These are phyloP conservation scores for Citrus hindsii DNA, from an alignment of 345 rosid genomes.

Conservation along the genomic window DNA sequence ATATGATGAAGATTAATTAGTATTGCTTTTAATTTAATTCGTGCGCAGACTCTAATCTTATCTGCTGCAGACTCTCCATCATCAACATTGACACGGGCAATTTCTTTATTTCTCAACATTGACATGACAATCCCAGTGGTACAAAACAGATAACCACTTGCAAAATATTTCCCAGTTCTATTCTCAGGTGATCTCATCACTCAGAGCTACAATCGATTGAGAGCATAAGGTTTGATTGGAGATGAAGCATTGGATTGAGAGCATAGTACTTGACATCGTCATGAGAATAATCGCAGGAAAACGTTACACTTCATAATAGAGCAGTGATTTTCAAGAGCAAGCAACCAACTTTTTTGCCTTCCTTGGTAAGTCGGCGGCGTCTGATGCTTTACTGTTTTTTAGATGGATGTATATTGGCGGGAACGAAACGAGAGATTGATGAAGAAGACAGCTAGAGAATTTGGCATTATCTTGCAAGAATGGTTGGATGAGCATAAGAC, in stretches of 20 bases:
- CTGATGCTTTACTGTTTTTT: background rate
- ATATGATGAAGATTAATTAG: too few relatives aligned
- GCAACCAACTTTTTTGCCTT: background rate
- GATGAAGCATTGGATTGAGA: background rate
- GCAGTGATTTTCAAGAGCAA: background rate
- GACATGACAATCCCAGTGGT: too few relatives aligned
- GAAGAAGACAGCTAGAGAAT: background rate
- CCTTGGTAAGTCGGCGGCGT: background rate
- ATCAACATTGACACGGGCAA: too few relatives aligned
- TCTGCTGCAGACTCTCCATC: too few relatives aligned
- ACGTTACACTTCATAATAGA: background rate
- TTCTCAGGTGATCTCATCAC: background rate
- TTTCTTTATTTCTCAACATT: too few relatives aligned
- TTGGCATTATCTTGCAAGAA: background rate
- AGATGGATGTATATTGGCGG: background rate
- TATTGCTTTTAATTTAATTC: too few relatives aligned
- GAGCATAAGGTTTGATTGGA: background rate
- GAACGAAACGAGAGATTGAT: background rate
- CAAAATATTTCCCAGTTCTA: too few relatives aligned
- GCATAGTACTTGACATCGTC: background rate
- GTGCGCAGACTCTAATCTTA: too few relatives aligned
- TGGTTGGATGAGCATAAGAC: background rate
- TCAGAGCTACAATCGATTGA: background rate
- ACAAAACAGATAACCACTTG: too few relatives aligned
- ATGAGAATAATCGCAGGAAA: background rate